These are phyloP conservation scores for Hyaloscypha finlandica DNA, from an alignment of 495 filamentous ascomycete species.

Conservation along the genomic window DNA sequence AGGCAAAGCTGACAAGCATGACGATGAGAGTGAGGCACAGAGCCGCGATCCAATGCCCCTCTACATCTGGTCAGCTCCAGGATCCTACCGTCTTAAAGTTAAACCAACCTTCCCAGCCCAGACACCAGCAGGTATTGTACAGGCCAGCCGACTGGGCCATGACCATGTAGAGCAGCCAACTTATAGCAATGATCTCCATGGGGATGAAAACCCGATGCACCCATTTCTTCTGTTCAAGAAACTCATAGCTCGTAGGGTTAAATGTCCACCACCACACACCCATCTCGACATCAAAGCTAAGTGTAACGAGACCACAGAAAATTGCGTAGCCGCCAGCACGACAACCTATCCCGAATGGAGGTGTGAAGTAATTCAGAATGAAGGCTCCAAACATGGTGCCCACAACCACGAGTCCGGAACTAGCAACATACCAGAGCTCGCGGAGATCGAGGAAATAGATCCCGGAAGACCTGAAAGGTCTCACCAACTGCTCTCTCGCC, in stretches of 20 bases:
- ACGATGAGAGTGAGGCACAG: not conserved
- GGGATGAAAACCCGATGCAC: not conserved
- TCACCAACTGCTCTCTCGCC: not conserved
- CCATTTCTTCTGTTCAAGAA: not conserved
- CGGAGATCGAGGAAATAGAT: not conserved
- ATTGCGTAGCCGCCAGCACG: not conserved
- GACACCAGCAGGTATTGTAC: conserved; percentile 7
- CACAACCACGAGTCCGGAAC: not conserved
- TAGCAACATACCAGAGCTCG: not conserved
- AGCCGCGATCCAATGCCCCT: not conserved
- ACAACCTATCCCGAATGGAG: not conserved
- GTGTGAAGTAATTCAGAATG: conserved; percentile 1
- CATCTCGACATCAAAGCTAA: not conserved
- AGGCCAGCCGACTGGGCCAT: not conserved
- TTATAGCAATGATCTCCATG: not conserved
- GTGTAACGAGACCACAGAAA: not conserved
- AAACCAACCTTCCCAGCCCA: conserved; percentile 3
- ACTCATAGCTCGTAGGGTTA: not conserved
- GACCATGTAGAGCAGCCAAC: conserved; percentile 2
- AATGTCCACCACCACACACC: not conserved
- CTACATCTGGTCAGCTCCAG: not conserved
- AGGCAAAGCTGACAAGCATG: conserved; percentile 2
- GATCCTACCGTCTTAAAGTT: not conserved
- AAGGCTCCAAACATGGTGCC: conserved; percentile 1
- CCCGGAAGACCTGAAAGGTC: not conserved